Base-by-base conservation (phyloP, 805 yeast species). In the Metschnikowia anglica region DNA sequence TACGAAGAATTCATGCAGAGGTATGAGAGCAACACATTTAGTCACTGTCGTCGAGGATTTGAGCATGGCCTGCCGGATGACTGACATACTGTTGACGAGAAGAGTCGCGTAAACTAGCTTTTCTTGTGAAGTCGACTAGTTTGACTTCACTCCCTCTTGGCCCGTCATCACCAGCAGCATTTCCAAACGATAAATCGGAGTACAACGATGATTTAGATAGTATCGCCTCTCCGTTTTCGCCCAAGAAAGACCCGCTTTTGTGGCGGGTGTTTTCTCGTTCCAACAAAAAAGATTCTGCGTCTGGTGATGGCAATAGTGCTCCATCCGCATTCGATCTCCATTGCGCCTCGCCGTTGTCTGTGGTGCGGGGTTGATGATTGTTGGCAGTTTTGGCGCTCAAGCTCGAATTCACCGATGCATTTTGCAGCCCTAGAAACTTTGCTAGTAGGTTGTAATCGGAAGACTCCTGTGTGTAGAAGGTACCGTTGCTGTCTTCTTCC, bases 111-210 rank as follows among this genome's bases (percentile, higher is more conserved):
- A 70, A 58, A 45, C 74, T 65, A 8, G 70, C 71, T 49, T 67
- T 67, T 49, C 77, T 59, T 4, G 76, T 72, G 46, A 74, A 73
- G 36, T 74, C 73, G 30, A 74, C 77, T 41, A 74, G 59, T 53
- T 74, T 73, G 10, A 76, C 75, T 34, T 61, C 61, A 24, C 51
- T 37, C 12, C 46, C 53, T 13, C 34, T 12, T 2, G 34, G 31
- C 16, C 31, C 46, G 10, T 31, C 39, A 12, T 39, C 45, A 19
- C 25, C 39, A 15, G 25, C 40, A 2, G 40, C 36, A 27, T 43
- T 37, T 11, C 34, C 39, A 21, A 33, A 39, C 7, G 51, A 36
- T 23, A 40, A 26, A 12, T 52, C 47, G 2, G 51, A 46, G 29
- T 42, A 48, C 5, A 48, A 24, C 4, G 54, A 51, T 8, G 49